Percentiles rank a stretch among this genome's conserved stretches.
phyloP scores from a whole-genome alignment of 2,329 filamentous ascomycete species.

The Scedosporium dehoogii region DNA sequence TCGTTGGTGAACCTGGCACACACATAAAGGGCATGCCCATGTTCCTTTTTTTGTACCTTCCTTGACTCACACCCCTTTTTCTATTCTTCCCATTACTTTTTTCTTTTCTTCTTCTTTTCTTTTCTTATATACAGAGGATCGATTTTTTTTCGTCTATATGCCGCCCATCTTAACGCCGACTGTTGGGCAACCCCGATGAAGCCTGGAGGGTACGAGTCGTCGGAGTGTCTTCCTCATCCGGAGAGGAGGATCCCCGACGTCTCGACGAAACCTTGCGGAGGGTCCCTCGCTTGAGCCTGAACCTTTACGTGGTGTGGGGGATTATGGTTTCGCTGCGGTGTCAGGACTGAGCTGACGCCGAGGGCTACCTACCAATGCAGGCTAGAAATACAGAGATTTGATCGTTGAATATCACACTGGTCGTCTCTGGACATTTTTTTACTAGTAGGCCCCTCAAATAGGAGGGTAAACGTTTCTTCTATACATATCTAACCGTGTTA shows the following conservation, averaged over 20 bases:
- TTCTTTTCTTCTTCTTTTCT: conserved; percentile 1
- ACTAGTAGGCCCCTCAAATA: too few species aligned
- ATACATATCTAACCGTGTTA: too few species aligned
- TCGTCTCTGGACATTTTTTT: neutral
- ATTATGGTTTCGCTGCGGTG: conserved; percentile 5
- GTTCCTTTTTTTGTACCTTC: neutral
- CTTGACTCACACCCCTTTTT: neutral
- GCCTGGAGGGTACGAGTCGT: conserved; percentile 9
- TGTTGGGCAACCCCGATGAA: conserved; percentile 21
- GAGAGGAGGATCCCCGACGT: conserved; percentile 3
- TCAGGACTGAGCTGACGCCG: neutral
- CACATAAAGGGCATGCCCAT: neutral
- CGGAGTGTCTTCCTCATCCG: neutral
- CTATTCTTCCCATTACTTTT: conserved; percentile 5
- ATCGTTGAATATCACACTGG: neutral
- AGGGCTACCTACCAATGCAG: neutral
- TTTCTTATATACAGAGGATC: neutral
- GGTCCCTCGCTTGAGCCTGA: conserved; percentile 14
- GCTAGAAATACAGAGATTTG: neutral
- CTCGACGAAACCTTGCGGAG: conserved; percentile 12
- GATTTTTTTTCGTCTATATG: conserved; percentile 9
- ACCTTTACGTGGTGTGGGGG: conserved; percentile 17
- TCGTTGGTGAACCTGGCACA: neutral
- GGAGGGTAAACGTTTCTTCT: too few species aligned
- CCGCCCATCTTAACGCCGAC: conserved; percentile 25